Evolutionary conservation across 139 green algal species (phyloP).

Genomic region (Chlamydomonas applanata): DNA sequence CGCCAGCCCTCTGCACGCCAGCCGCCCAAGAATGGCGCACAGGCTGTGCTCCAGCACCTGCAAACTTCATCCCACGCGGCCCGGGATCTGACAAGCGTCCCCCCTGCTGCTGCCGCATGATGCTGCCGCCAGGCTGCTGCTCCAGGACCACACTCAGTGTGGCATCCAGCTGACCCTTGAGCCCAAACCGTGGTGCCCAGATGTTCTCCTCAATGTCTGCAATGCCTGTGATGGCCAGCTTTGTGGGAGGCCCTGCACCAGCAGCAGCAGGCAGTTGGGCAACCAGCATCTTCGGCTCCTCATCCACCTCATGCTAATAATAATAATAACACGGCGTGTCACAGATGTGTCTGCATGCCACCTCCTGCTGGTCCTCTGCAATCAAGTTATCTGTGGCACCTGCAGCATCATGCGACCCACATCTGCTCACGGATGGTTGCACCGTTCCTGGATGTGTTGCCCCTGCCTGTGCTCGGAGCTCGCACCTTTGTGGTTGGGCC

Average conservation of each 20-base stretch:
- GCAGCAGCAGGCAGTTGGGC: not conserved
- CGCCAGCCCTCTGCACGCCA: not conserved
- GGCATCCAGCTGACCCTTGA: constrained; percentile 93
- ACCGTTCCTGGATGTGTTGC: too few species aligned
- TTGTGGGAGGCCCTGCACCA: not conserved
- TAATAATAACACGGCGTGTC: too few species aligned
- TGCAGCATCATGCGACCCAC: too few species aligned
- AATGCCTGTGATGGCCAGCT: constrained; percentile 46
- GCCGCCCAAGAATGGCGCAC: not conserved
- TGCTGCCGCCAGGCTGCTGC: not conserved
- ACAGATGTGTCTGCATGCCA: too few species aligned
- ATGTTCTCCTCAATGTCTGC: constrained; percentile 95
- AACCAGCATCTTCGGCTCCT: constrained; percentile 12
- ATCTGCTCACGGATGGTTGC: too few species aligned
- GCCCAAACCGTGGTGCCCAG: constrained; percentile 79
- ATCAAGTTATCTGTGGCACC: too few species aligned
- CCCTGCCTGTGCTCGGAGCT: too few species aligned
- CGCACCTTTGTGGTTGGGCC: constrained; percentile 1
- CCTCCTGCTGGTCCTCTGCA: not conserved
- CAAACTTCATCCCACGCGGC: not conserved
- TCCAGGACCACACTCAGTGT: constrained; percentile 47
- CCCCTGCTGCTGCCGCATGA: not conserved
- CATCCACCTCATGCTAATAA: too few species aligned
- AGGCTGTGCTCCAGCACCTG: not conserved
- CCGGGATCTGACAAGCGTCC: too few species aligned